Conservation (phyloP, 2,329 filamentous ascomycete genomes). For the Neofusicoccum kwambonambiense region DNA sequence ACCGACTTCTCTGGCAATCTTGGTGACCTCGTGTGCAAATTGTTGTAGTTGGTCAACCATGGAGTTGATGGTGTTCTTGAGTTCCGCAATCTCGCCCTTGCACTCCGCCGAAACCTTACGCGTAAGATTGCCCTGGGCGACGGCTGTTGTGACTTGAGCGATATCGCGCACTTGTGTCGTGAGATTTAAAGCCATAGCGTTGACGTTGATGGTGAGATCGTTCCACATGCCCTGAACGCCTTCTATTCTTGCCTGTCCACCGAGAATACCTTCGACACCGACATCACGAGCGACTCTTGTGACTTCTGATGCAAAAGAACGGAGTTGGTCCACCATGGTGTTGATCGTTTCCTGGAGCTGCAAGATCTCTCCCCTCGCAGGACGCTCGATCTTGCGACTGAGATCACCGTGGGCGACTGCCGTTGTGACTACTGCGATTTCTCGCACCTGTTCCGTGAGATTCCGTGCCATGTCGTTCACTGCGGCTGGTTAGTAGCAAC, state of each 20-base stretch:
- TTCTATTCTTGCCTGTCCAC: slow-evolving; percentile 63
- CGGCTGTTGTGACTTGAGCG: slow-evolving; percentile 53
- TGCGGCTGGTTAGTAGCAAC: slow-evolving; percentile 32
- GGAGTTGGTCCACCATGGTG: slow-evolving; percentile 65
- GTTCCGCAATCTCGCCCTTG: slow-evolving; percentile 52
- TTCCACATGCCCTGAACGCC: slow-evolving; percentile 68
- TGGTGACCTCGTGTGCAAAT: slow-evolving; percentile 54
- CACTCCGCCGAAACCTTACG: slow-evolving; percentile 53
- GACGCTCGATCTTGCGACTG: slow-evolving; percentile 92
- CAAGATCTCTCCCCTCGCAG: slow-evolving; percentile 89
- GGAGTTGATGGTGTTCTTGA: slow-evolving; percentile 53
- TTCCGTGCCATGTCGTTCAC: slow-evolving; percentile 99
- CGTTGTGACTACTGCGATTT: slow-evolving; percentile 95
- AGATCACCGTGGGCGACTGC: slow-evolving; percentile 92
- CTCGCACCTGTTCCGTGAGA: slow-evolving; percentile 92
- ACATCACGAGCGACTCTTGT: slow-evolving; percentile 65
- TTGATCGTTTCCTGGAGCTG: slow-evolving; percentile 89
- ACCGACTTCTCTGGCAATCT: slow-evolving; percentile 53
- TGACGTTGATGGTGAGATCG: slow-evolving; percentile 58
- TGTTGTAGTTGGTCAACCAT: slow-evolving; percentile 55
- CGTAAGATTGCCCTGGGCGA: slow-evolving; percentile 52
- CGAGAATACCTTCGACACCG: slow-evolving; percentile 62
- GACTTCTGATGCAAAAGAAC: slow-evolving; percentile 64
- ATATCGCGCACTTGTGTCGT: slow-evolving; percentile 55
- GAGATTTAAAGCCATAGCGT: slow-evolving; percentile 55